These are phyloP conservation scores for Gossypium sturtianum DNA, from an alignment of 345 rosid genomes.

Conservation along the genomic window DNA sequence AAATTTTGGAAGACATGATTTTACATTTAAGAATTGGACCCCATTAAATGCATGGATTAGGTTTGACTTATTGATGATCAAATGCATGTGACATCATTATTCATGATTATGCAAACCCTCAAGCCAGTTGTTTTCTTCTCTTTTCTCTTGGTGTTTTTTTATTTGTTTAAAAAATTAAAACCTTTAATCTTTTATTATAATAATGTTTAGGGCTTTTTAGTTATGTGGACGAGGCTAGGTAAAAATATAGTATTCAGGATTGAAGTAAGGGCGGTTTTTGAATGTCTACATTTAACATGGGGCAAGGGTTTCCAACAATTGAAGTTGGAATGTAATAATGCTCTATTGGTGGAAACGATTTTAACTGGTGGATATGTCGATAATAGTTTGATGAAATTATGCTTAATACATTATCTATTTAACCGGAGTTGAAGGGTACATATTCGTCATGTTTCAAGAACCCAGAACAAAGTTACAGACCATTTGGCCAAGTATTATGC, in stretches of 20 bases:
- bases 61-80: constrained; percentile 39
- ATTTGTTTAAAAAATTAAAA: not conserved
- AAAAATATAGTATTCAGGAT: no score
- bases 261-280: no score
- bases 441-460: no score
- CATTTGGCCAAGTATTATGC: no score
- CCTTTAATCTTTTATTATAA: not conserved
- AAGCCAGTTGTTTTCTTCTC: not conserved
- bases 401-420: no score
- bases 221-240: no score
- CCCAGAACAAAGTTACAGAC: accelerated
- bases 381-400: no score
- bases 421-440: no score
- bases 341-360: no score
- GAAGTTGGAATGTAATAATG: no score
- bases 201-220: no score
- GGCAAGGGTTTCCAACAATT: accelerated
- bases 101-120: constrained; percentile 21
- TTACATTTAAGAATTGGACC: constrained; percentile 13
- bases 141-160: not conserved
- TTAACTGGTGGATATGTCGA: no score
- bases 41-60: constrained; percentile 31
- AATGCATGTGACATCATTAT: constrained; percentile 35
- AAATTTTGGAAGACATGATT: not conserved
- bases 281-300: accelerated